Evolutionary conservation across 768 basidiomycete species (phyloP).

Genomic region (Asterophora lycoperdoides): DNA sequence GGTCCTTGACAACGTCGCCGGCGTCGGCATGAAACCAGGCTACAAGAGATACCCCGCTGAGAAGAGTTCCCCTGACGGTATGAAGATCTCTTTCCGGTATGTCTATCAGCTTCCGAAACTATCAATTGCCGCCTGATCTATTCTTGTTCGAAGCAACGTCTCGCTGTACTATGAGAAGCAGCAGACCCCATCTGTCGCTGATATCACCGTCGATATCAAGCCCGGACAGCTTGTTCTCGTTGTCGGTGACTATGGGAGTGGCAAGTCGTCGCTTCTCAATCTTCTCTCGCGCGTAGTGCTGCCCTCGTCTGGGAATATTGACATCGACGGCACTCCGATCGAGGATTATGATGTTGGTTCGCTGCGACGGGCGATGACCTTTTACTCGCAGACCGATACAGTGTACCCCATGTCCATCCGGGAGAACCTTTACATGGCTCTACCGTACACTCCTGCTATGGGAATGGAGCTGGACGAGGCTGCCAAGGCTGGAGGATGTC

Average conservation of each 20-base stretch:
- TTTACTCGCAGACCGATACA: slow-evolving; percentile 37
- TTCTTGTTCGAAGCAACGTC: slow-evolving; percentile 12
- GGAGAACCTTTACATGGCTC: slow-evolving; percentile 37
- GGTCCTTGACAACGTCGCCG: slow-evolving; percentile 5
- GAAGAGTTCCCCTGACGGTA: slow-evolving; percentile 13
- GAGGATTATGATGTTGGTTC: slow-evolving; percentile 25
- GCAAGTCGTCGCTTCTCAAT: slow-evolving; percentile 42
- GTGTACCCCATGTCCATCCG: slow-evolving; percentile 29
- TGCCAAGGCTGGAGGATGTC: slow-evolving; percentile 35
- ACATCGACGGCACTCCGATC: slow-evolving; percentile 36
- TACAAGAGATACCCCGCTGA: slow-evolving; percentile 8
- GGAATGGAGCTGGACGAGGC: slow-evolving; percentile 24
- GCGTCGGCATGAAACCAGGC: not conserved
- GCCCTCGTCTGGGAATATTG: slow-evolving; percentile 32
- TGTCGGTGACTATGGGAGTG: slow-evolving; percentile 43
- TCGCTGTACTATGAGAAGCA: slow-evolving; percentile 11
- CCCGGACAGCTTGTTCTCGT: slow-evolving; percentile 42
- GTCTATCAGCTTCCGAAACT: not conserved
- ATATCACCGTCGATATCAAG: slow-evolving; percentile 35
- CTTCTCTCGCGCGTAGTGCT: slow-evolving; percentile 33
- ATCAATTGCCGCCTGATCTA: not conserved
- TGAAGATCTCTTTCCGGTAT: slow-evolving; percentile 24
- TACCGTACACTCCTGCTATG: slow-evolving; percentile 8
- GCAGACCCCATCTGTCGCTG: slow-evolving; percentile 18
- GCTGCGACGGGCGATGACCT: slow-evolving; percentile 36